Base-by-base conservation (phyloP, 2,329 filamentous ascomycete species). In the Cladosporium cucumerinum region DNA sequence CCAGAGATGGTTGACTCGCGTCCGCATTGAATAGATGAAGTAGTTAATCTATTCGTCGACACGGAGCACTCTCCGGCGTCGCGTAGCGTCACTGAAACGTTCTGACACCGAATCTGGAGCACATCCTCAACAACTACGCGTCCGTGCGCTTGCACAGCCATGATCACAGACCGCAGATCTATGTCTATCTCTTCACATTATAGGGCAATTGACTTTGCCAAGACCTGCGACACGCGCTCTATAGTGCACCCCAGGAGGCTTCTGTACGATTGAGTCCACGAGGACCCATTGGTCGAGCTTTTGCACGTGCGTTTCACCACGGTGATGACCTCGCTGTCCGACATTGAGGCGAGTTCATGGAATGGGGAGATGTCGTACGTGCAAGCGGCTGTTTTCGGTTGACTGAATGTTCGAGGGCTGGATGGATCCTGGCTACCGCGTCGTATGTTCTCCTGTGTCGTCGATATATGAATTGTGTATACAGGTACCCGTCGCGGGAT, bases 61-160 rank as follows among this genome's bases (percentile, higher is more conserved):
- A 39, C 54, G 54, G 54, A 39, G 32, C 54, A 57, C 3, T 39
- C 26, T 2, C 30, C 32, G 54, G 11, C 32, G 12, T 39, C 54
- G 30, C 30, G 28, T 36, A 39, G 30, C 54, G 51, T 21, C 39
- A 28, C 32, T 57, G 54, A 57, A 57, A 57, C 54, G 32, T 23
- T 14, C 32, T 34, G 23, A 57, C 32, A 57, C 16, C 11, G n/a
- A 26, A 46, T n/a, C 36, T 43, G 23, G 48, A 30, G 49, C 26
- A 28, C 26, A 28, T 28, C 18, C 51, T 32, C 51, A 54, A 54
- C 51, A 21, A 54, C 26, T 54, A 10, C 16, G 1, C n/a, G 51
- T 14, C 46, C 46, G 28, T 36, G 48, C 46, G 30, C 46, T 61
- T 61, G 59, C 59, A 61, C 59, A 61, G 59, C 59, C 59, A 52